Conservation (phyloP, 345 rosid genomes). For the thale cress (Arabidopsis thaliana) region TAIR10.1 NC_003074.8:1258501-1259000, state of each 20-base stretch:
- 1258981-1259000: conserved; percentile 34
- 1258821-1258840: conserved; percentile 22
- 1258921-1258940: conserved; percentile 15
- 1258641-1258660: conserved; percentile 41
- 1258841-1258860: background rate
- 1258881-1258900: background rate
- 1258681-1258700: conserved; percentile 45
- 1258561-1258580: conserved; percentile 43
- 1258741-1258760: conserved; percentile 20
- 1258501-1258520: conserved; percentile 42
- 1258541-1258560: conserved; percentile 44
- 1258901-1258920: background rate
- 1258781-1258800: conserved; percentile 1
- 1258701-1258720: conserved; percentile 49
- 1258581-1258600: conserved; percentile 15
- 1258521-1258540: conserved; percentile 36
- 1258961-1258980: conserved; percentile 37
- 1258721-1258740: conserved; percentile 44
- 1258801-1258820: conserved; percentile 17
- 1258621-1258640: conserved; percentile 44
- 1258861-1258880: background rate
- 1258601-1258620: conserved; percentile 23
- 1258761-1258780: conserved; percentile 30
- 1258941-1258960: conserved; percentile 34
- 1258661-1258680: conserved; percentile 39